These are phyloP conservation scores for Cyclaneusma minus DNA, from an alignment of 2,329 filamentous ascomycete genomes.

Conservation along the genomic window DNA sequence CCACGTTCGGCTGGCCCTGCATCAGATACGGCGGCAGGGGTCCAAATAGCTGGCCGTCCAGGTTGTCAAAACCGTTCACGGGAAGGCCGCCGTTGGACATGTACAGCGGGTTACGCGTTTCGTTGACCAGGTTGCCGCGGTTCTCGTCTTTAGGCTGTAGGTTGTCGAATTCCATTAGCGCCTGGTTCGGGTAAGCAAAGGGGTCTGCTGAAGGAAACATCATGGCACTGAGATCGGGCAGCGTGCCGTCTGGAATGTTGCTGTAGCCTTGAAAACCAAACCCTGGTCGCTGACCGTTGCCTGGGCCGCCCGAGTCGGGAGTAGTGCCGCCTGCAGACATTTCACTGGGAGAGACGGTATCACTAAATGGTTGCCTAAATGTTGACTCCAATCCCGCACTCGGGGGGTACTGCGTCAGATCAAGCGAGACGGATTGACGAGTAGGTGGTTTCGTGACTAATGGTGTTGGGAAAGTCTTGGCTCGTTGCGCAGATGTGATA, in stretches of 20 bases:
- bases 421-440: slow-evolving; percentile 14
- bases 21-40: slow-evolving; percentile 53
- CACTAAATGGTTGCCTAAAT: slow-evolving; percentile 13
- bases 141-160: slow-evolving; percentile 18
- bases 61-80: slow-evolving; percentile 30
- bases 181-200: slow-evolving; percentile 65
- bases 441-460: slow-evolving; percentile 10
- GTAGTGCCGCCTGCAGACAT: slow-evolving; percentile 14
- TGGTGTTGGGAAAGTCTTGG: slow-evolving; percentile 16
- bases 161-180: slow-evolving; percentile 42
- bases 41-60: slow-evolving; percentile 59
- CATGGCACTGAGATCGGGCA: slow-evolving; percentile 59
- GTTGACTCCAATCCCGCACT: slow-evolving; percentile 13
- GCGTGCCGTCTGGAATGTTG: slow-evolving; percentile 27
- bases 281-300: not conserved
- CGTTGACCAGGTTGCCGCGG: slow-evolving; percentile 3
- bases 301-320: slow-evolving; percentile 9
- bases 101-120: slow-evolving; percentile 6
- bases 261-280: slow-evolving; percentile 1
- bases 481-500: slow-evolving; percentile 9
- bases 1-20: slow-evolving; percentile 10
- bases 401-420: slow-evolving; percentile 10
- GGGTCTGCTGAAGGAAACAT: slow-evolving; percentile 72
- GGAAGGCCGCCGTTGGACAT: slow-evolving; percentile 7
- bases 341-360: slow-evolving; percentile 12